Percentiles rank a stretch among this genome's conserved stretches.
Evolutionary conservation across 768 basidiomycete genomes (phyloP).

Genomic region (Rubroboletus pulcherrimus): DNA sequence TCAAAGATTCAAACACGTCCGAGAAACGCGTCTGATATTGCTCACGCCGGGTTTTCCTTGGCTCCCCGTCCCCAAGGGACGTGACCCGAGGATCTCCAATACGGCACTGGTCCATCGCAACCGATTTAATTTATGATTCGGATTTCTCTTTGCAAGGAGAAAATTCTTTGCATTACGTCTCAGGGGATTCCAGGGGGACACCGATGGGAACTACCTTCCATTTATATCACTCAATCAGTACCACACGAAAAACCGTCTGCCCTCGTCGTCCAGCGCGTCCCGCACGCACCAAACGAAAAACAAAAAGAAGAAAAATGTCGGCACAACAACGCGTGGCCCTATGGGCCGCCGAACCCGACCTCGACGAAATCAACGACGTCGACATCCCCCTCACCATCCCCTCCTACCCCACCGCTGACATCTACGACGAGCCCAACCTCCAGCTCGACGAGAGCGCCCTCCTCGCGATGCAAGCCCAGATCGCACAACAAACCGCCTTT

Average conservation of each 20-base stretch:
- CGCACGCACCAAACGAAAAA: background rate
- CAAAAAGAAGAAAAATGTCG: slow-evolving; percentile 33
- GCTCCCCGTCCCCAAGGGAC: background rate
- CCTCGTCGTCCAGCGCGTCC: background rate
- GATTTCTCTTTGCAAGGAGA: too few species aligned
- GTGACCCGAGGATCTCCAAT: too few species aligned
- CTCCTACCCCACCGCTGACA: slow-evolving; percentile 24
- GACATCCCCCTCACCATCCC: slow-evolving; percentile 45
- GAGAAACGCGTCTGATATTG: too few species aligned
- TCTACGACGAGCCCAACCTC: slow-evolving; percentile 40
- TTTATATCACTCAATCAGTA: background rate
- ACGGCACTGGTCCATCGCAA: background rate
- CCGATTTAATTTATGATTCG: too few species aligned
- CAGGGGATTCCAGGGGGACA: too few species aligned
- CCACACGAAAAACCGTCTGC: background rate
- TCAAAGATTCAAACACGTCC: too few species aligned
- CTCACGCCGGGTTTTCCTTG: too few species aligned
- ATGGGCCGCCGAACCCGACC: slow-evolving; percentile 77
- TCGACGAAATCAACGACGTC: slow-evolving; percentile 69
- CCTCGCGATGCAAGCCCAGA: slow-evolving; percentile 74
- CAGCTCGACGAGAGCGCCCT: slow-evolving; percentile 70
- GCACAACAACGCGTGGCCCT: slow-evolving; percentile 64
- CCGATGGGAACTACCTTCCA: slow-evolving; percentile 19
- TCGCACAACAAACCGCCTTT: slow-evolving; percentile 80
- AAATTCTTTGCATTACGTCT: background rate